Base-by-base conservation (phyloP, 1,284 basidiomycete genomes). In the Cronartium quercuum region DNA sequence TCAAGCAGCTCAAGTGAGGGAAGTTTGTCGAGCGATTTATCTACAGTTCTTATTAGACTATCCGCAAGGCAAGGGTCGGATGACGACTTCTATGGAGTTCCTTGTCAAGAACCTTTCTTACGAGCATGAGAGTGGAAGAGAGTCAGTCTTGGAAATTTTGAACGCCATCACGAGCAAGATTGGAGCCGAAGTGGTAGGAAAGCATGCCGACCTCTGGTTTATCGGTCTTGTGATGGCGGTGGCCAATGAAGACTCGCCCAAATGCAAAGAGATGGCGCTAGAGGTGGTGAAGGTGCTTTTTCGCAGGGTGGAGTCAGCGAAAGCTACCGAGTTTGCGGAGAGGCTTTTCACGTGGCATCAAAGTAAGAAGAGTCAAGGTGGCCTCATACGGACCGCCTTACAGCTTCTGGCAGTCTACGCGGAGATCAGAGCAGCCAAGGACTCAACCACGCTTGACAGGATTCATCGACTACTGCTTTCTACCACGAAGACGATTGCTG, bases 41-140 rank as follows among this genome's bases (percentile, higher is more conserved):
- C 87, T 98, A 58, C 92, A 96, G 80, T 99, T 99, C 86, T 84
- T 98, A 75, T 87, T 98, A 51, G 95, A 99, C 80, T 99, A 98
- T 80, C 96, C 96, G 1, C 96, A 98, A 82, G 96, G 96, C 44
- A 91, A 92, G 79, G 91, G 90, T 1, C 88, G 95, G 2, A 85
- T 98, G 12, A 89, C 88, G 76, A 90, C 88, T 66, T 91, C 92
- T 79, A 91, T 99, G 86, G 87, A 89, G 0, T 97, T 97, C 84
- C 86, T 99, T 35, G 92, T 93, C 34, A 92, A 92, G 82, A 98
- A 99, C 81, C 83, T 98, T 35, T 89, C 91, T 4, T 99, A 98
- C 82, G 87, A 90, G 38, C 88, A 91, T 81, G 94, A 98, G 80
- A 91, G 88, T 69, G 96, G 96, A 0, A 87, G 96, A 51, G 86